Conservation (phyloP, 1,284 basidiomycete species). For the Tylopilus orsonianus region DNA sequence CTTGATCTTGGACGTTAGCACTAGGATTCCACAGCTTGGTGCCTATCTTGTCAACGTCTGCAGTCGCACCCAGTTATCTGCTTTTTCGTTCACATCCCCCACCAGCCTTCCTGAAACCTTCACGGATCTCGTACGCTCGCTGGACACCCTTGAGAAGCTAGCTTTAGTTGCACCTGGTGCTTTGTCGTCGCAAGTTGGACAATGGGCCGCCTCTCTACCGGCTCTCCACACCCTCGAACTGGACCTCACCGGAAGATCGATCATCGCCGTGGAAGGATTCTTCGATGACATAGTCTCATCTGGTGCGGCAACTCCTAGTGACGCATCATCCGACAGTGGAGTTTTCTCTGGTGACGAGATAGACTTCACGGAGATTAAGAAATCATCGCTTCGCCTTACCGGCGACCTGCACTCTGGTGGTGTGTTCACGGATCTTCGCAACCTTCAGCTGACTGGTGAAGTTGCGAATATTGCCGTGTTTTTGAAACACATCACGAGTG, state of each 20-base stretch:
- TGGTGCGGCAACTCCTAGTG: conserved; percentile 66
- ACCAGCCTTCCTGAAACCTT: conserved; percentile 68
- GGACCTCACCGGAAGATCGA: conserved; percentile 65
- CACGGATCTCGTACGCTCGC: conserved; percentile 58
- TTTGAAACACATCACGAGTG: conserved; percentile 61
- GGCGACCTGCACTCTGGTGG: conserved; percentile 49
- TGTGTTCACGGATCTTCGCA: conserved; percentile 57
- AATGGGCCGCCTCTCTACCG: conserved; percentile 63
- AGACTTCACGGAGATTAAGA: conserved; percentile 69
- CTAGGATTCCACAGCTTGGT: conserved; percentile 54
- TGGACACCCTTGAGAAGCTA: conserved; percentile 59
- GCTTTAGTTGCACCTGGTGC: conserved; percentile 69
- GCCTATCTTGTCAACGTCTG: conserved; percentile 63
- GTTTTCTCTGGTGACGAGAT: conserved; percentile 72
- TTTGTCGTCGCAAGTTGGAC: conserved; percentile 62
- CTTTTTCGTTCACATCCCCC: conserved; percentile 66
- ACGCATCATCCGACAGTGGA: conserved; percentile 67
- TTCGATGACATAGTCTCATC: conserved; percentile 69
- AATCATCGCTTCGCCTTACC: conserved; percentile 60
- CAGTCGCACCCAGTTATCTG: conserved; percentile 56
- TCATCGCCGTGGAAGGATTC: conserved; percentile 70
- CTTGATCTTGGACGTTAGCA: conserved; percentile 61
- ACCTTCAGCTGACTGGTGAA: conserved; percentile 66
- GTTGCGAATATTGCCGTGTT: conserved; percentile 67
- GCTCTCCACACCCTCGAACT: conserved; percentile 61